Percentiles rank a stretch among this genome's conserved stretches.
These are phyloP conservation scores for Fusarium buxicola DNA, from an alignment of 2,329 filamentous ascomycete genomes.

Conservation along the genomic window DNA sequence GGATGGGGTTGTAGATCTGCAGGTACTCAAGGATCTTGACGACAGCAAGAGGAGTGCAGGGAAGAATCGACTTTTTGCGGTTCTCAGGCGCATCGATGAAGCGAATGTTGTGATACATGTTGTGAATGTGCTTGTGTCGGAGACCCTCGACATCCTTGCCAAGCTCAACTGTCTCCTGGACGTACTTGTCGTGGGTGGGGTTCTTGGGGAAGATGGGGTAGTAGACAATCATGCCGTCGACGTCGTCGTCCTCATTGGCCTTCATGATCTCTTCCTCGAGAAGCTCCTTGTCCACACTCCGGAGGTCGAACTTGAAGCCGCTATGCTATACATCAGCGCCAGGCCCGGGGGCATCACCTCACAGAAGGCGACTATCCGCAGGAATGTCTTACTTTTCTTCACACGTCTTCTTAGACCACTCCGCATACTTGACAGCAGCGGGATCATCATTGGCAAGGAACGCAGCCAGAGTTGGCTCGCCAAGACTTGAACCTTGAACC, in stretches of 20 bases:
- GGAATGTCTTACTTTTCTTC: conserved; percentile 83
- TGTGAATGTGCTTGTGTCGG: conserved; percentile 93
- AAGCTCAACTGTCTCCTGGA: conserved; percentile 92
- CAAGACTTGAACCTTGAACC: conserved; percentile 67
- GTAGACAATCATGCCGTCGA: conserved; percentile 97
- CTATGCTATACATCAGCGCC: conserved; percentile 58
- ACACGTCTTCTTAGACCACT: conserved; percentile 97
- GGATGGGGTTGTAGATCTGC: conserved; percentile 94
- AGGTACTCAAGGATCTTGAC: conserved; percentile 98
- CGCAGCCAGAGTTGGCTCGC: conserved; percentile 82
- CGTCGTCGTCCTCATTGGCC: conserved; percentile 80
- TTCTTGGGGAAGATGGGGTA: conserved; percentile 92
- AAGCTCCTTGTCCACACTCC: conserved; percentile 83
- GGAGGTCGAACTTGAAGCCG: conserved; percentile 90
- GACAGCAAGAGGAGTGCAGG: conserved; percentile 94
- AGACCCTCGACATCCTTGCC: conserved; percentile 96
- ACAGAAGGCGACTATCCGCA: conserved; percentile 33
- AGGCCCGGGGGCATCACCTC: conserved; percentile 34
- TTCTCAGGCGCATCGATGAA: conserved; percentile 85
- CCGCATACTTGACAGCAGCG: conserved; percentile 91
- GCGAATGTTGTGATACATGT: conserved; percentile 99
- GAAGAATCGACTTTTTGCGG: conserved; percentile 88
- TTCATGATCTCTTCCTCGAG: conserved; percentile 89
- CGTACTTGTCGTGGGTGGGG: conserved; percentile 89
- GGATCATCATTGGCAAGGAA: conserved; percentile 94